phyloP scores from a whole-genome alignment of 1,139 yeast genomes.

The Insectozyma bohioensis region DNA sequence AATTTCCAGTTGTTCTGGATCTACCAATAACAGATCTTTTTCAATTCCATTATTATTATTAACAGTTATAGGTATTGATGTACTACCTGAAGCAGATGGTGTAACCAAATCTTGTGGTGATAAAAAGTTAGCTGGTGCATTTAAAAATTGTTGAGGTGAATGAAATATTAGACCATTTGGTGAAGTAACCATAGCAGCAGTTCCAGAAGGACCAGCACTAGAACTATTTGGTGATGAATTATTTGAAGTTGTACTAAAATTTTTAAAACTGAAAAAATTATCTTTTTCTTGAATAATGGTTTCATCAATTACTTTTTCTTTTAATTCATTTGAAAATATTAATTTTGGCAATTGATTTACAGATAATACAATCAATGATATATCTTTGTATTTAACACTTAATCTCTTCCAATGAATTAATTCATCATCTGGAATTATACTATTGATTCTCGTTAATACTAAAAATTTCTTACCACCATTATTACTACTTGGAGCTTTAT shows the following conservation, averaged over 20 bases:
- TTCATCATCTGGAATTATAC: conserved; percentile 78
- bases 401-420: conserved; percentile 73
- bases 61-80: conserved; percentile 7
- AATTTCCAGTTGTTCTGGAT: conserved; percentile 52
- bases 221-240: conserved; percentile 24
- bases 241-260: conserved; percentile 20
- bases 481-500: conserved; percentile 25
- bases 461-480: conserved; percentile 59
- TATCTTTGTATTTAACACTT: conserved; percentile 56
- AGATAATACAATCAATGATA: conserved; percentile 71
- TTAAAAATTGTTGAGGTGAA: conserved; percentile 41
- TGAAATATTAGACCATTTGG: conserved; percentile 35
- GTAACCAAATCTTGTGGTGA: conserved; percentile 30
- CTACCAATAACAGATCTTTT: conserved; percentile 42
- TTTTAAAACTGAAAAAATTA: conserved; percentile 18
- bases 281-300: conserved; percentile 10
- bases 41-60: conserved; percentile 16
- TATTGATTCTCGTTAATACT: conserved; percentile 66
- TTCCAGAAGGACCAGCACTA: conserved; percentile 16
- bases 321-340: conserved; percentile 29
- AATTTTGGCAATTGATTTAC: conserved; percentile 64
- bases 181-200: conserved; percentile 31
- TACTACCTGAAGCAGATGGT: conserved; percentile 8
- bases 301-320: background rate
- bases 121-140: conserved; percentile 35